Base-by-base conservation (phyloP, 31 red algal species). In the Asparagopsis taxiformis region DNA sequence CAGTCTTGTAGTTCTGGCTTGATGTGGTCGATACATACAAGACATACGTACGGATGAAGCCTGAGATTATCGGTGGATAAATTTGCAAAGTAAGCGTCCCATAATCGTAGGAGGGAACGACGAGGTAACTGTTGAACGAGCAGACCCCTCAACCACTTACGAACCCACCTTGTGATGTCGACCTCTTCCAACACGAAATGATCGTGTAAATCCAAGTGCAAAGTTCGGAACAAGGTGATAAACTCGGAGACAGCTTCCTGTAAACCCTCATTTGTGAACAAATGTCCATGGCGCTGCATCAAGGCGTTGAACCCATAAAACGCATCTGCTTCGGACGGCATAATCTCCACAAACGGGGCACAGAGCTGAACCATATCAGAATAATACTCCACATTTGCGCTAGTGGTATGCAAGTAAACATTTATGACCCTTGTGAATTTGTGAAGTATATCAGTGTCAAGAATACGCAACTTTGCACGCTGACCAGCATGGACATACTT, bases 11-110 rank as follows among this genome's bases (percentile, higher is more conserved):
- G 68, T 66, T 97, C 73, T 19, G 84, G 75, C 65, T 97, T 82
- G 24, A 97, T 37, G 67, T 64, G 68, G 35, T 88, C 81, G 11
- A 97, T 66, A 56, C 87, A 78, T 15, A 89, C 93, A 34, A 97
- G 68, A 80, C 93, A 97, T 21, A 97, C 93, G 62, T 70, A 97
- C 24, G 87, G 75, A 58, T 97, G 93, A 34, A 88, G 68, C 36
- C 51, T 36, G 13, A 97, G 57, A 22, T 62, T 65, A 51, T 82
- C 69, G 30, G 9, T 29, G 29, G 34, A 36, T n/a, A 43, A 38
- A 31, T 53, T 57, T 8, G 93, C 63, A 54, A 97, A 86, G 48
- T 97, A 97, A 3, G 68, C 63, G 60, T 97, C 93, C 93, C 93
- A 97, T 37, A 97, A 63, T 2, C 93, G 79, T 19, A 91, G 60